Evolutionary conservation across 352 stramenopile genomes (phyloP).

Genomic region (Globisporangium heterothallicum): DNA sequence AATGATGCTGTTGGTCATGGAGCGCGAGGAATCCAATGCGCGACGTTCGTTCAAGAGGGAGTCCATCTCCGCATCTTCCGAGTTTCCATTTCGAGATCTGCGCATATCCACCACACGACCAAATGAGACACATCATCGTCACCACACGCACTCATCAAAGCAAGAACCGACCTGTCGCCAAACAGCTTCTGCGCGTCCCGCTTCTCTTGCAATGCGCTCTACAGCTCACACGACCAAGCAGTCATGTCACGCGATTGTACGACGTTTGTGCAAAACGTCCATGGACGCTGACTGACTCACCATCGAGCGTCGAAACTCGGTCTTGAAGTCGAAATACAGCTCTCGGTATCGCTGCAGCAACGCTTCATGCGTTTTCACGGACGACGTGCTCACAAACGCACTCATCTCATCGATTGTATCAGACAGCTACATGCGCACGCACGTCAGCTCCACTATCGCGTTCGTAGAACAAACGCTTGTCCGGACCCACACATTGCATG

Average conservation of each 20-base stretch:
- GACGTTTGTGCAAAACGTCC: not conserved
- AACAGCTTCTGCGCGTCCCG: slow-evolving; percentile 79
- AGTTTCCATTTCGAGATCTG: slow-evolving; percentile 39
- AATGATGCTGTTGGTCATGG: slow-evolving; percentile 80
- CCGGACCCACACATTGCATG: too few species aligned
- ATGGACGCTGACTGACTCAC: slow-evolving; percentile 36
- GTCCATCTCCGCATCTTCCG: slow-evolving; percentile 70
- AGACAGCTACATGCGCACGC: slow-evolving; percentile 39
- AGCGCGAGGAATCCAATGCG: slow-evolving; percentile 72
- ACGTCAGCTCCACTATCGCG: too few species aligned
- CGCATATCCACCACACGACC: not conserved
- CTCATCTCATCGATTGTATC: slow-evolving; percentile 87
- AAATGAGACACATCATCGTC: not conserved
- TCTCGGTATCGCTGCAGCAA: slow-evolving; percentile 94
- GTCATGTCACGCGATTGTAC: not conserved
- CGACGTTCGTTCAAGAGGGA: slow-evolving; percentile 76
- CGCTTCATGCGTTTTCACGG: slow-evolving; percentile 77
- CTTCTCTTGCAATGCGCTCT: slow-evolving; percentile 81
- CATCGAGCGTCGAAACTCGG: slow-evolving; percentile 90
- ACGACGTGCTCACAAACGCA: slow-evolving; percentile 58
- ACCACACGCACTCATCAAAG: not conserved
- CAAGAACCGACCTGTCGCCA: slow-evolving; percentile 46
- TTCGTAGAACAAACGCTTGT: too few species aligned
- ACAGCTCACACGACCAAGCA: not conserved
- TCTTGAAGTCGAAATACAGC: slow-evolving; percentile 94